These are phyloP conservation scores for Volvariella volvacea DNA, from an alignment of 1,284 basidiomycete genomes.

Conservation along the genomic window DNA sequence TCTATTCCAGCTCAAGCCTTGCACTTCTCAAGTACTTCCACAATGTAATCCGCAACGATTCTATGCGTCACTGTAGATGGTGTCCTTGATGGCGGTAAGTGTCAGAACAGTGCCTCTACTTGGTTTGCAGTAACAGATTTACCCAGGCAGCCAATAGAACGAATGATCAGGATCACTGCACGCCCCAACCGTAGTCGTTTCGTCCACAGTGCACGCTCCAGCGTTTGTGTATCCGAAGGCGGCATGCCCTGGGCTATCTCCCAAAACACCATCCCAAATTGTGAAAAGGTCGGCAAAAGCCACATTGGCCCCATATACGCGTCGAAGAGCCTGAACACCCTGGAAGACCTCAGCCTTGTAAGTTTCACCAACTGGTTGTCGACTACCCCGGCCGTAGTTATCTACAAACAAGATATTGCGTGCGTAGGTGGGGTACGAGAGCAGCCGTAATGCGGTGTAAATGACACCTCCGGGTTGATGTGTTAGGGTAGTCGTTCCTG, in stretches of 20 bases:
- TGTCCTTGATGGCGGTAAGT: conserved; percentile 10
- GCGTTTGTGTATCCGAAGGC: conserved; percentile 41
- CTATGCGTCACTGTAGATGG: conserved; percentile 17
- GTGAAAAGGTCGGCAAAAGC: conserved; percentile 37
- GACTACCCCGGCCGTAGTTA: conserved; percentile 37
- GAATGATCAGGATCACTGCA: conserved; percentile 40
- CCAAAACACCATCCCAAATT: conserved; percentile 40
- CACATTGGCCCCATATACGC: conserved; percentile 23
- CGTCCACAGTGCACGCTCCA: conserved; percentile 25
- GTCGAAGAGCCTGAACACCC: conserved; percentile 23
- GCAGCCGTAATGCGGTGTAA: conserved; percentile 28
- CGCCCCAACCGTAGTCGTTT: conserved; percentile 19
- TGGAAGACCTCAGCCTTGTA: conserved; percentile 36
- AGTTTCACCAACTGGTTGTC: conserved; percentile 29
- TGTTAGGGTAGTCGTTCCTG: too few relatives aligned
- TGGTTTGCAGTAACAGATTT: too few relatives aligned
- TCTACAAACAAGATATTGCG: conserved; percentile 40
- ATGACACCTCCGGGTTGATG: too few relatives aligned
- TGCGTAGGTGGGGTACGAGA: conserved; percentile 34
- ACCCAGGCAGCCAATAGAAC: conserved; percentile 47
- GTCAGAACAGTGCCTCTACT: too few relatives aligned
- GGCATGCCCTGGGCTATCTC: conserved; percentile 32
- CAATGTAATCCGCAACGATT: conserved; percentile 39
- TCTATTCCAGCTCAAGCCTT: conserved; percentile 2
- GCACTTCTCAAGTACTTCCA: conserved; percentile 32